These are phyloP conservation scores for Pestalotiopsis sp. DNA, from an alignment of 2,329 filamentous ascomycete genomes.

Conservation along the genomic window DNA sequence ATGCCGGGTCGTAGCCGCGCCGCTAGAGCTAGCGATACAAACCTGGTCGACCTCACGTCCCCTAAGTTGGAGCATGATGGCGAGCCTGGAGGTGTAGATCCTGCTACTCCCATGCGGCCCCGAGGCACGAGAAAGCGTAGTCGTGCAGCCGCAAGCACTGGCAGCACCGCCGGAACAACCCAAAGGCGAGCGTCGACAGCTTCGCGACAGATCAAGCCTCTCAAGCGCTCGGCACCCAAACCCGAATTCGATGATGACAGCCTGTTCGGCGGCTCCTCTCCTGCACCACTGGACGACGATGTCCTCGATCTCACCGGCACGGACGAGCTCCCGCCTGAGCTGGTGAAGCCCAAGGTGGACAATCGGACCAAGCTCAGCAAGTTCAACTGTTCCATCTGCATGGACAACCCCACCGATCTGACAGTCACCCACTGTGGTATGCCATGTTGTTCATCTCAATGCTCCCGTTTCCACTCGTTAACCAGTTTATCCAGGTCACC, in stretches of 20 bases:
- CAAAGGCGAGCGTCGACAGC: conserved; percentile 24
- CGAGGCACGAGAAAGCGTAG: conserved; percentile 18
- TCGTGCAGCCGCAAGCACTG: conserved; percentile 5
- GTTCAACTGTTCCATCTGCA: conserved; percentile 68
- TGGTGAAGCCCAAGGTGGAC: conserved; percentile 46
- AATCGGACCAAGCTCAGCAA: conserved; percentile 52
- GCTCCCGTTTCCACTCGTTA: conserved; percentile 11
- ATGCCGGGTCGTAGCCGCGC: neutral
- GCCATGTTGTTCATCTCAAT: conserved; percentile 25
- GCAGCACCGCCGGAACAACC: conserved; percentile 9
- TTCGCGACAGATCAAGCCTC: conserved; percentile 16
- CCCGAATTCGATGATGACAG: conserved; percentile 24
- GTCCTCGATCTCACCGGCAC: conserved; percentile 43
- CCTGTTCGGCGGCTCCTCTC: conserved; percentile 23
- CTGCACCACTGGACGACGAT: conserved; percentile 16
- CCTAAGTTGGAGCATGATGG: conserved; percentile 17
- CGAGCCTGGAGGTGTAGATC: conserved; percentile 18
- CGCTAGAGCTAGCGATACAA: conserved; percentile 1
- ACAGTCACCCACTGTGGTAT: conserved; percentile 68
- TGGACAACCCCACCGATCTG: conserved; percentile 59
- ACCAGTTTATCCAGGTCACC: conserved; percentile 48
- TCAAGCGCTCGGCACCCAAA: conserved; percentile 27
- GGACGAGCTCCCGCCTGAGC: conserved; percentile 42
- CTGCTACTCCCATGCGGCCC: conserved; percentile 23
- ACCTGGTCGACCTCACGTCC: conserved; percentile 7